Conservation (phyloP, 2,329 filamentous ascomycete species). For the Talaromyces pinophilus region DNA sequence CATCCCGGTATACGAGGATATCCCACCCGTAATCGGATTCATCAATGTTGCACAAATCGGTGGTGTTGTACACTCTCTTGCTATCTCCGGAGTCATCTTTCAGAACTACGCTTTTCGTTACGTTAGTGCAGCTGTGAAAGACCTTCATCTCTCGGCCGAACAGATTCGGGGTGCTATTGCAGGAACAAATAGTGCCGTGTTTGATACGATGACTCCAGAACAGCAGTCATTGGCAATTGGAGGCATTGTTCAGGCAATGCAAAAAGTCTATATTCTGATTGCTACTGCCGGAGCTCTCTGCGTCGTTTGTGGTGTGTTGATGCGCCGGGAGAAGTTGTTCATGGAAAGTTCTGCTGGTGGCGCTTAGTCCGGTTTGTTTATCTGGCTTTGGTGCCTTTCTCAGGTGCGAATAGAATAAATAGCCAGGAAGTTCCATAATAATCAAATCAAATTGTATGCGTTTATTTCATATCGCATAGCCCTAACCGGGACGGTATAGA, state of each 20-base stretch:
- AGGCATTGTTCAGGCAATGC: neutral
- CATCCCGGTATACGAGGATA: constrained; percentile 19
- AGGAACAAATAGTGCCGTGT: neutral
- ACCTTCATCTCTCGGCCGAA: neutral
- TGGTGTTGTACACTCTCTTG: neutral
- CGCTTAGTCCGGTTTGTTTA: neutral
- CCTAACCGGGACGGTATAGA: neutral
- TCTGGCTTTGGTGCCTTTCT: neutral
- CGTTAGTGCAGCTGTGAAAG: neutral
- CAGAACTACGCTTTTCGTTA: neutral
- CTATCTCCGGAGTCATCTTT: neutral
- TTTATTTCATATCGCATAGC: neutral
- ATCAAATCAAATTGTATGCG: neutral
- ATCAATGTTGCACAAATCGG: neutral
- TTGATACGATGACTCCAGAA: neutral
- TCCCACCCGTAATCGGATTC: neutral
- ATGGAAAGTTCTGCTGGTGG: neutral
- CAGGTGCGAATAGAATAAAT: too few relatives aligned
- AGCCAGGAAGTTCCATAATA: neutral
- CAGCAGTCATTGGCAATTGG: neutral
- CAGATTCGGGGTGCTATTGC: neutral
- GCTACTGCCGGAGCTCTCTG: neutral
- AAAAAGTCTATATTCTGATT: neutral
- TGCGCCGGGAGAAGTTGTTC: neutral
- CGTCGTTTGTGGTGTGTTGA: neutral